Evolutionary conservation across 2,329 filamentous ascomycete genomes (phyloP).

Genomic region (Coccinonectria pachysandricola): DNA sequence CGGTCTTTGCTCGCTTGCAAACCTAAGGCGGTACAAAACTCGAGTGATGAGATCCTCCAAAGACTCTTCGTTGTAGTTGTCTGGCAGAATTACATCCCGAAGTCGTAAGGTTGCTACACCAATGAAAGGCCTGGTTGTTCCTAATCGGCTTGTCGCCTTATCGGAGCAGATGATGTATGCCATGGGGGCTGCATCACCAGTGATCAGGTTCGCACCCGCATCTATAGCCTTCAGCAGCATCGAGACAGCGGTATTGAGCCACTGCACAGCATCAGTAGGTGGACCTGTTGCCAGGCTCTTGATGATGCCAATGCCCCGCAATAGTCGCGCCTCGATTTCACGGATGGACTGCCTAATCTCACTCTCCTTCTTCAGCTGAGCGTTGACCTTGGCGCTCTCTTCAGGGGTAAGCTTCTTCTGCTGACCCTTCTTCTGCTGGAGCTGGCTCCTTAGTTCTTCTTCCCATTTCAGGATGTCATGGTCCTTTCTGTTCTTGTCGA

Average conservation of each 20-base stretch:
- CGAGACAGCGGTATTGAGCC: constrained; percentile 76
- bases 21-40: constrained; percentile 81
- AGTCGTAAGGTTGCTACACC: constrained; percentile 79
- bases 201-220: constrained; percentile 70
- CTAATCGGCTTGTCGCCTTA: constrained; percentile 63
- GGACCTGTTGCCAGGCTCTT: constrained; percentile 72
- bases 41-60: constrained; percentile 77
- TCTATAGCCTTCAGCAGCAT: constrained; percentile 65
- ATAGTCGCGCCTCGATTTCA: constrained; percentile 57
- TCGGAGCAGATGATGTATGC: constrained; percentile 74
- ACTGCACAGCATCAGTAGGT: constrained; percentile 77
- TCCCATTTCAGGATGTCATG: constrained; percentile 98
- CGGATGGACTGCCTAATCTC: constrained; percentile 66
- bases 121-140: constrained; percentile 68
- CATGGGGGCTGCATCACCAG: constrained; percentile 66
- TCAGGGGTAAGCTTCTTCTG: constrained; percentile 86
- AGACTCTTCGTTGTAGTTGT: constrained; percentile 66
- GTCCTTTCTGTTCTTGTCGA: constrained; percentile 86
- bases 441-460: constrained; percentile 73
- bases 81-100: constrained; percentile 62
- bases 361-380: constrained; percentile 79
- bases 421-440: constrained; percentile 88
- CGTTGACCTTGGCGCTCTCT: constrained; percentile 81
- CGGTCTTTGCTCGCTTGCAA: constrained; percentile 85
- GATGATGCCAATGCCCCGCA: constrained; percentile 79